Conservation (phyloP, 805 yeast species). For the Ogataea pini region DNA sequence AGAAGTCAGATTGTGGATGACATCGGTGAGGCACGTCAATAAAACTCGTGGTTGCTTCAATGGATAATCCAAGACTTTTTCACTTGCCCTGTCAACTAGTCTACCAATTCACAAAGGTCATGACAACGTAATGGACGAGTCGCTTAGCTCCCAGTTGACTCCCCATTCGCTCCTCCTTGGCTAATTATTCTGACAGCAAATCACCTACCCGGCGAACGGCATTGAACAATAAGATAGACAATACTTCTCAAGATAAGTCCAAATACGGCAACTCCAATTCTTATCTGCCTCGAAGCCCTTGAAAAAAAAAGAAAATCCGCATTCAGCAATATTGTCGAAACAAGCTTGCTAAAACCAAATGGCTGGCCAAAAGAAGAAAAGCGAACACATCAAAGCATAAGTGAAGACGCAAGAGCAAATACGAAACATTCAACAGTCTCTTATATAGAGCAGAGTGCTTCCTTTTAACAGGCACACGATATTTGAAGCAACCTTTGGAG, state of each 20-base stretch:
- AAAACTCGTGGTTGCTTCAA: too few species aligned
- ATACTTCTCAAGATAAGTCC: background rate
- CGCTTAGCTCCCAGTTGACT: background rate
- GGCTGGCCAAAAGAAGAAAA: constrained; percentile 3
- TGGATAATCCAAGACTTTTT: too few species aligned
- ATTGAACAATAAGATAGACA: background rate
- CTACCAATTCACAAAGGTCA: too few species aligned
- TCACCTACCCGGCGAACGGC: constrained; percentile 2
- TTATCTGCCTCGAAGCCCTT: constrained; percentile 3
- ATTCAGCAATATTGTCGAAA: background rate
- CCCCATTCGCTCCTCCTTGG: too few species aligned
- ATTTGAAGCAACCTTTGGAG: too few species aligned
- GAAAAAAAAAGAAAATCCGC: background rate
- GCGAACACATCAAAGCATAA: background rate
- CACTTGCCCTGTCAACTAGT: too few species aligned
- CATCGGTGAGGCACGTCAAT: too few species aligned
- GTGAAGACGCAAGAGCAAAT: background rate
- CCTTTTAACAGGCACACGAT: background rate
- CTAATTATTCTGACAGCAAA: too few species aligned
- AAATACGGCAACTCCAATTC: background rate
- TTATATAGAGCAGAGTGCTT: background rate
- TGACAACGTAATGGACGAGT: too few species aligned
- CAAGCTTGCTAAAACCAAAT: background rate
- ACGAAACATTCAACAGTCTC: too few species aligned
- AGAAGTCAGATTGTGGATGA: too few species aligned